phyloP scores from a whole-genome alignment of 2,329 filamentous ascomycete species.

The Scedosporium boydii region DNA sequence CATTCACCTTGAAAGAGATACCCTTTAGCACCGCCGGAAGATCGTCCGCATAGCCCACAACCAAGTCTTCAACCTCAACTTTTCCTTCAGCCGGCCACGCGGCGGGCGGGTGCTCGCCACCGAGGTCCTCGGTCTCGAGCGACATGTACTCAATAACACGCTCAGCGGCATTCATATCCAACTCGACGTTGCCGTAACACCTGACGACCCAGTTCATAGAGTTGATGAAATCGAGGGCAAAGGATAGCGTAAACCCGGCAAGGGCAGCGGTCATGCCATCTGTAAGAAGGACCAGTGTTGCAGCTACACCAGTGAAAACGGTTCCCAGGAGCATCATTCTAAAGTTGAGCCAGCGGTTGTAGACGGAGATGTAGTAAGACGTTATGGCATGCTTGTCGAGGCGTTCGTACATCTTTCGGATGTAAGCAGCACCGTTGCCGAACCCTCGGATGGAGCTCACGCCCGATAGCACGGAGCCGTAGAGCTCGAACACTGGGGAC shows the following conservation, averaged over 20 bases:
- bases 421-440: slow-evolving; percentile 56
- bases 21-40: slow-evolving; percentile 62
- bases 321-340: slow-evolving; percentile 62
- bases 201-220: slow-evolving; percentile 58
- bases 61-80: slow-evolving; percentile 64
- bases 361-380: slow-evolving; percentile 59
- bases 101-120: slow-evolving; percentile 51
- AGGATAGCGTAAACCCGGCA: slow-evolving; percentile 67
- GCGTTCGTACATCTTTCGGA: slow-evolving; percentile 58
- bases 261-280: slow-evolving; percentile 57
- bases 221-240: slow-evolving; percentile 59
- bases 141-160: slow-evolving; percentile 66
- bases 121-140: slow-evolving; percentile 56
- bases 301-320: slow-evolving; percentile 40
- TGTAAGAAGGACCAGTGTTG: slow-evolving; percentile 50
- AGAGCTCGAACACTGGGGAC: slow-evolving; percentile 72
- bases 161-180: slow-evolving; percentile 73
- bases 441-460: slow-evolving; percentile 70
- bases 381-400: slow-evolving; percentile 60
- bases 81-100: slow-evolving; percentile 68
- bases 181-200: slow-evolving; percentile 60
- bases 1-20: slow-evolving; percentile 55
- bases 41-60: slow-evolving; percentile 62
- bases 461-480: slow-evolving; percentile 62
- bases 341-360: slow-evolving; percentile 70